Evolutionary conservation across 2,329 filamentous ascomycete species (phyloP).

Genomic region (Botrytis deweyae): DNA sequence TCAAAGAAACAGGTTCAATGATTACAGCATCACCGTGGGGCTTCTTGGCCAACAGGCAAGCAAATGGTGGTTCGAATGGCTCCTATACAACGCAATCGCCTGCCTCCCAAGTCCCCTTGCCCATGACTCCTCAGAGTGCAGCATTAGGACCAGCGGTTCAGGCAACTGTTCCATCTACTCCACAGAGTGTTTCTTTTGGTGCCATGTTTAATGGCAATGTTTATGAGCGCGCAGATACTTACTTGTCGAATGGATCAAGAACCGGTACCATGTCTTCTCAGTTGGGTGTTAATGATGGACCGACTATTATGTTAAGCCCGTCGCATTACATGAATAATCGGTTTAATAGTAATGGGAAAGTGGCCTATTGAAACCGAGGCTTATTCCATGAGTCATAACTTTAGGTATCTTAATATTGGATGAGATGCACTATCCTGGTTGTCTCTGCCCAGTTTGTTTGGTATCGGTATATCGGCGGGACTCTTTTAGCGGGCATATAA

Average conservation of each 20-base stretch:
- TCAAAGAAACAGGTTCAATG: conserved; percentile 74
- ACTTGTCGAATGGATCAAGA: conserved; percentile 36
- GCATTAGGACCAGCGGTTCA: conserved; percentile 87
- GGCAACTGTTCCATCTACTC: conserved; percentile 78
- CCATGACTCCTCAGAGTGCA: conserved; percentile 85
- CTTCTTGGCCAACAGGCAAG: conserved; percentile 44
- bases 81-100: conserved; percentile 37
- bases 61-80: conserved; percentile 31
- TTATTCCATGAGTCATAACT: background rate
- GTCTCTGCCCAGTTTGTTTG: background rate
- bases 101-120: conserved; percentile 58
- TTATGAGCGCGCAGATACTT: conserved; percentile 38
- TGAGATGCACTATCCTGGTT: conserved; percentile 3
- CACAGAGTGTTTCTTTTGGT: conserved; percentile 40
- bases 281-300: conserved; percentile 33
- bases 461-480: background rate
- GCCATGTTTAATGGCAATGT: conserved; percentile 37
- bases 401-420: background rate
- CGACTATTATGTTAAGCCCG: conserved; percentile 35
- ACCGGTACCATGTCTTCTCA: conserved; percentile 39
- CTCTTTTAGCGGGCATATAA: background rate
- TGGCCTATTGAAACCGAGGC: conserved; percentile 28
- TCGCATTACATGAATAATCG: conserved; percentile 31
- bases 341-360: conserved; percentile 36
- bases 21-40: conserved; percentile 68